Evolutionary conservation across 129 eudicot species (phyloP), one percentile per base, ranked within the genome.

Genomic region (Solidago caesia): DNA sequence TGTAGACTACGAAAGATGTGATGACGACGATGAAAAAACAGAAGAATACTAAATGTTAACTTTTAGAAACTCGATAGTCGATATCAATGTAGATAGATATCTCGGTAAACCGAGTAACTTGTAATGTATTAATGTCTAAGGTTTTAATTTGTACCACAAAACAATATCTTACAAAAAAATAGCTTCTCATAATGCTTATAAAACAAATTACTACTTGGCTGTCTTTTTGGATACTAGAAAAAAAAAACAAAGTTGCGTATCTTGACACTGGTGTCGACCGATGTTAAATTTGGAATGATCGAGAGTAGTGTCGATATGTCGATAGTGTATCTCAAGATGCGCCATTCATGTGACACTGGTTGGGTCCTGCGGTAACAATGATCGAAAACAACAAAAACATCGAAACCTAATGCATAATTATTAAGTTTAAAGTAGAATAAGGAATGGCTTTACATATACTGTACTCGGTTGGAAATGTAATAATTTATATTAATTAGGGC

Each of bases 51-150:
- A 65, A 75, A 68, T 41, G 44, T 77, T 77, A 62, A 79, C 62
- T 1, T 49, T 27, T 57, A 78, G 27, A 71, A 59, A 52, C n/a
- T 8, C 42, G 52, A 67, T 77, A 57, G 68, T 8, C 42, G 52
- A 67, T 77, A 57, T 72, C 16, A 60, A 47, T 55, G 82, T 83
- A 83, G 86, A 83, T 79, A 79, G 83, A 75, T 59, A 47, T 68
- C 49, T 63, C 64, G 14, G 45, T 49, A 41, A 72, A 58, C 56
- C 44, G 43, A 12, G 75, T 78, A 74, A 81, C 62, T 33, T 39
- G 70, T 77, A 64, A 77, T 62, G 52, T 60, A 65, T 56, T 55
- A 55, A 71, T 70, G 76, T 7, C 55, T 61, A 41, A 60, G 55
- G 42, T 61, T 71, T 78, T 51, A 33, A 55, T 44, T 67, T 76